Evolutionary conservation across 2,329 filamentous ascomycete species (phyloP), one percentile per base, ranked within the genome.

Genomic region (Aspergillus awamori): DNA sequence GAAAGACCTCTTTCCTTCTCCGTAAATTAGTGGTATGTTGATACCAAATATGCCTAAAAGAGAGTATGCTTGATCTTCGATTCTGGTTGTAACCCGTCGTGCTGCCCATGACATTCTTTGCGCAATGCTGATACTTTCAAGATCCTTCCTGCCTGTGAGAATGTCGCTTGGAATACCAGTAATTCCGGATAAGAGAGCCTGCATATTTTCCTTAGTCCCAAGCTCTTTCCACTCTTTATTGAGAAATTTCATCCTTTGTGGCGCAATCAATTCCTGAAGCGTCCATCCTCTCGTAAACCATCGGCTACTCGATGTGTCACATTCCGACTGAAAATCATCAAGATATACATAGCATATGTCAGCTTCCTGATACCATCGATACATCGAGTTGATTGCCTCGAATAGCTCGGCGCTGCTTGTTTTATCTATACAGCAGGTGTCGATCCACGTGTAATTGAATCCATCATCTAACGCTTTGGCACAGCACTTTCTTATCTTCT

Each of bases 71-170:
- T 7, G 15, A 10, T 56, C 53, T n/a, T 47, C 39, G 3, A 47
- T 4, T 26, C 53, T 20, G 20, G 20, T 45, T 17, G 38, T 47
- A 5, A 39, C 28, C 8, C 33, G 38, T 13, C 41, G 15, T 6
- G 39, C 41, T 2, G 53, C 53, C 53, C 53, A 56, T 26, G 53
- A 56, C 53, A 56, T 56, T 10, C 53, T 39, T 8, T 56, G 53
- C 10, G 53, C 53, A 26, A 56, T 22, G 17, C 53, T 56, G 17
- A 24, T 8, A 11, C 20, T 45, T n/a, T 56, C 53, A 2, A 56
- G 53, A 3, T 28, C 15, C 22, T 56, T 26, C 1, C 1, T n/a
- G 1, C 39, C 38, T 22, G 20, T 6, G 5, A 56, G 24, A 47
- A 45, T 45, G 6, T 8, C 3, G 0, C 1, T n/a, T 4, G 41